phyloP scores from a whole-genome alignment of 164 flowering plant genomes.

The Malania oleifera region DNA sequence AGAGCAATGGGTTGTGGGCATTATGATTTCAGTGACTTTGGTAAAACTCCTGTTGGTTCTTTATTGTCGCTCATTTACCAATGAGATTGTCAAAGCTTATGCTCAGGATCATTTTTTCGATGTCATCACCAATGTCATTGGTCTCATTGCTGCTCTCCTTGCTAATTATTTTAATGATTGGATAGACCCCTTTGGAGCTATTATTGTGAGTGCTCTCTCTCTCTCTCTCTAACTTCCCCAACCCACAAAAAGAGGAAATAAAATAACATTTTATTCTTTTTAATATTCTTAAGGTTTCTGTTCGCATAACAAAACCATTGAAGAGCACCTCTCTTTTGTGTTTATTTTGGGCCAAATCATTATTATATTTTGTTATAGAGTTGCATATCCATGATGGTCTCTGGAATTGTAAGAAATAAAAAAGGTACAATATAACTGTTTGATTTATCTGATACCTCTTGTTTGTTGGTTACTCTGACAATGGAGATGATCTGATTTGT shows the following conservation, averaged over 20 bases:
- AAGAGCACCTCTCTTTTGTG: background rate
- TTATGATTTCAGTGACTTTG: slow-evolving; percentile 75
- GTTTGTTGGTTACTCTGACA: no score
- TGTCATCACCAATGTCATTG: slow-evolving; percentile 80
- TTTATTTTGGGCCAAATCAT: no score
- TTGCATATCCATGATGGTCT: no score
- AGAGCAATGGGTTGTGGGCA: slow-evolving; percentile 72
- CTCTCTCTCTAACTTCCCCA: slow-evolving; percentile 3
- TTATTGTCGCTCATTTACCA: slow-evolving; percentile 76
- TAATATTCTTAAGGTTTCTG: background rate
- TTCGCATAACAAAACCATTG: no score
- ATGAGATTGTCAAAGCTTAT: slow-evolving; percentile 92
- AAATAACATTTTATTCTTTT: background rate
- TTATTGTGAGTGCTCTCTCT: slow-evolving; percentile 56
- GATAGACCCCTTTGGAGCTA: slow-evolving; percentile 94
- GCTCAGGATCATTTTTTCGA: slow-evolving; percentile 96
- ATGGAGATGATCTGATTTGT: no score
- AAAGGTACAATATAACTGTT: no score
- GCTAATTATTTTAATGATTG: slow-evolving; percentile 66
- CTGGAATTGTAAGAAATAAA: no score
- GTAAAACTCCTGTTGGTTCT: slow-evolving; percentile 56
- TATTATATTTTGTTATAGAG: no score
- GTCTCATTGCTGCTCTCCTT: slow-evolving; percentile 74
- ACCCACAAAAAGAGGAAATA: background rate
- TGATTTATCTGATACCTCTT: no score